Base-by-base conservation (phyloP, 495 filamentous ascomycete genomes). In the Acidomyces sp. region DNA sequence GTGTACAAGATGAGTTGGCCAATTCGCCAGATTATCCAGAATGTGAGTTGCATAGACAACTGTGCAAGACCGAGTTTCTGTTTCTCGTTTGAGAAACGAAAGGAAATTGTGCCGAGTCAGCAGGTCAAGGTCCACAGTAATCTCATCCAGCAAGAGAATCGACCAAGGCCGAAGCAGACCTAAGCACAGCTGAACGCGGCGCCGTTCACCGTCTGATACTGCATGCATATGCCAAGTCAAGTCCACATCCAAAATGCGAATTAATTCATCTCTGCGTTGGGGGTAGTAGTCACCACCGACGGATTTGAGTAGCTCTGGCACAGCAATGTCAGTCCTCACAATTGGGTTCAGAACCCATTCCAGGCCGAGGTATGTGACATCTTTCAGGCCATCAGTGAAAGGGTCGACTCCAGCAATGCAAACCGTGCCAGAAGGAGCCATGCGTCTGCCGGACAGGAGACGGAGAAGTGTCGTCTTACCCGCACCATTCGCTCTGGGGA, bases 261-360 rank as follows among this genome's bases (percentile, higher is more conserved):
- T 71, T 21, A 99, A 66, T 64, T 94, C 80, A 57, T 95, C 86
- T 4, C 87, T 69, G 0, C 92, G 76, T 20, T 70, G 75, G 1
- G 79, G 70, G 61, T 82, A 96, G 51, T 67, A 68, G 53, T 93
- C 75, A 2, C 90, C 92, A 40, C 90, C 90, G 2, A 97, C 82
- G 10, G 78, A 85, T 24, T 71, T 61, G 15, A 97, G 73, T 5
- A 97, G 75, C 29, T 87, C 85, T 2, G 71, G 72, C 2, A 97
- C 86, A 28, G 81, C 84, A 45, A 97, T 93, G 60, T 99, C 90
- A 12, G 80, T 90, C 22, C 92, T 77, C 25, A 96, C 92, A 52
- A 95, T 92, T 24, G 77, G 80, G 65, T 96, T 96, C n/a, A 96
- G 74, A 10, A 96, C 92, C 92, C 92, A 99, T 65, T 99, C 90